Base-by-base conservation (phyloP, 2,329 filamentous ascomycete species). In the Fusarium burgessii region DNA sequence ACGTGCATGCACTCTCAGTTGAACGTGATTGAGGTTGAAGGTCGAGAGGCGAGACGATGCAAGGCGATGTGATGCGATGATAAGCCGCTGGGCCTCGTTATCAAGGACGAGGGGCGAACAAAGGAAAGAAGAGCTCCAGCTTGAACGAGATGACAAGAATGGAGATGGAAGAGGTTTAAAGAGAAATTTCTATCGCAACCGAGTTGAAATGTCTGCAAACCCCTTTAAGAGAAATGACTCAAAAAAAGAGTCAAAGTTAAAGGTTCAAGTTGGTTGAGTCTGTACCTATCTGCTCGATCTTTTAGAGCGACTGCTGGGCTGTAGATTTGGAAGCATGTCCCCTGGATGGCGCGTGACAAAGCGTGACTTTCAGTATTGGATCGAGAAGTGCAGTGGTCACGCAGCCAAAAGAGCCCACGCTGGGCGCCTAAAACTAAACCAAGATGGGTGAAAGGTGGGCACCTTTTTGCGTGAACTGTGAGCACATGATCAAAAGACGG, bases 71-170 rank as follows among this genome's bases (percentile, higher is more conserved):
- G 57, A 65, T 65, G 62, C 61, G 73, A 68, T 74, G 75, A 77
- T 77, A 77, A 77, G 75, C 72, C 63, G 49, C 49, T 40, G 62
- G 29, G 29, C 36, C 59, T 74, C 62, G 72, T 70, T 77, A 77
- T 77, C 74, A 63, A 65, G 23, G 62, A 66, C 58, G 68, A 74
- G 62, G 56, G 70, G 70, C 58, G 55, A 67, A 50, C 33, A 58
- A 52, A 46, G 45, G 33, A 59, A 54, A 45, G 55, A 42, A 29
- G 60, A 50, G 56, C 70, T 45, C 58, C 66, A 43, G 55, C 64
- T 59, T 49, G 47, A 32, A 40, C 56, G 40, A 49, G 56, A 65
- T 57, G 64, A 66, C 33, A 58, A 29, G 41, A 36, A 32, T 49
- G 29, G 20, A 54, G 45, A 56, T 27, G 41, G 23, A 40, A 52